A percentile compares a stretch with the other conserved stretches of the same genome.
These are phyloP conservation scores for Volvox africanus DNA, from an alignment of 139 green algal genomes.

Conservation along the genomic window DNA sequence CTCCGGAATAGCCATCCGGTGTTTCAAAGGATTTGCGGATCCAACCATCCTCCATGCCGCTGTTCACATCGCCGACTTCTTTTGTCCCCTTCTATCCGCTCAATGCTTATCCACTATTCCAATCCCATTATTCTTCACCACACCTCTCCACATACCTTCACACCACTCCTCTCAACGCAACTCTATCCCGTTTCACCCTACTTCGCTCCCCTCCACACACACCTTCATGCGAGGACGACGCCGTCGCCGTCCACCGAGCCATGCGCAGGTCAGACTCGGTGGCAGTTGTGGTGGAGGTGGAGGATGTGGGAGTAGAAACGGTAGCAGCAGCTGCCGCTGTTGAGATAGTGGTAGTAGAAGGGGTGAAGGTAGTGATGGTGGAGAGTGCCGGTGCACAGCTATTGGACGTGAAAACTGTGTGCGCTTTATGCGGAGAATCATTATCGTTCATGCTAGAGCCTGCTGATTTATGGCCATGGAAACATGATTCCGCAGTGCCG, in stretches of 20 bases:
- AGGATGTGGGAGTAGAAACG: not conserved
- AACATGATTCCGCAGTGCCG: no score
- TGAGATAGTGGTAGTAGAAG: not conserved
- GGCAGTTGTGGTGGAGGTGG: not conserved
- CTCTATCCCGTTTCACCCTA: not conserved
- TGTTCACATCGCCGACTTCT: no score
- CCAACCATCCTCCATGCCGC: no score
- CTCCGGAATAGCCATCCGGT: no score
- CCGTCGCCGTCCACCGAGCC: constrained; percentile 9
- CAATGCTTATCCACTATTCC: no score
- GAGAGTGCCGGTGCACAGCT: not conserved
- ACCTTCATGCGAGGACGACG: constrained; percentile 1
- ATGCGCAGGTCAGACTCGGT: constrained; percentile 1
- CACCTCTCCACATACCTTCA: no score
- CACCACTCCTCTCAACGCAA: no score
- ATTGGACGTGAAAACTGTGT: not conserved
- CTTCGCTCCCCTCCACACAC: not conserved
- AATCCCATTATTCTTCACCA: no score
- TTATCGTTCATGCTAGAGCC: not conserved
- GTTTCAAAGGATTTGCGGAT: no score
- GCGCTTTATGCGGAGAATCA: not conserved
- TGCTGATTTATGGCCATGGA: not conserved
- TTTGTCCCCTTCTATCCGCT: no score
- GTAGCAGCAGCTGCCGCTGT: not conserved
- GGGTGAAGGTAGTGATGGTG: not conserved